phyloP scores from a whole-genome alignment of 768 basidiomycete genomes.

The Mycena polygramma region DNA sequence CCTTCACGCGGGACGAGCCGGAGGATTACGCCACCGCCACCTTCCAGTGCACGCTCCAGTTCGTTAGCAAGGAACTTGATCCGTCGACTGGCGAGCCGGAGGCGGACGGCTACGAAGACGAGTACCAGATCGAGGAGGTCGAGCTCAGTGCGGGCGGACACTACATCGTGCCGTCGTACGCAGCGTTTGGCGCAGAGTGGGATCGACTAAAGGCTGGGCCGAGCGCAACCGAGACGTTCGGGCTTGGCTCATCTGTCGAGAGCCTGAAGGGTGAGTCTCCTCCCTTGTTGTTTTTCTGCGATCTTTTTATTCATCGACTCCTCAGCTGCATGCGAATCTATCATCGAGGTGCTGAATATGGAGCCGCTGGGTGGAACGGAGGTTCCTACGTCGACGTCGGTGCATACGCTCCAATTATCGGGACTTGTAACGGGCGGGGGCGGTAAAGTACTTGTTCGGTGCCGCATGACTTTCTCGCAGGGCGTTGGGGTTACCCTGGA shows the following conservation, averaged over 20 bases:
- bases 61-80: constrained; percentile 97
- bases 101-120: constrained; percentile 99
- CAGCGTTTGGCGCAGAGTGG: constrained; percentile 95
- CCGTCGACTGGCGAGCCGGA: constrained; percentile 96
- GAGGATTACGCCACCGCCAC: constrained; percentile 84
- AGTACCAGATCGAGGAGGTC: constrained; percentile 97
- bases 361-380: constrained; percentile 95
- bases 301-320: constrained; percentile 35
- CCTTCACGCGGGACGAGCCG: constrained; percentile 88
- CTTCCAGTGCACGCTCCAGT: constrained; percentile 93
- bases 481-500: constrained; percentile 95
- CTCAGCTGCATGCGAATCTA: constrained; percentile 94
- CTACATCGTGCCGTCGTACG: constrained; percentile 96
- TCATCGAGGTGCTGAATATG: constrained; percentile 97
- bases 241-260: constrained; percentile 86
- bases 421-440: constrained; percentile 93
- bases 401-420: constrained; percentile 95
- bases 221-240: constrained; percentile 91
- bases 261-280: constrained; percentile 86
- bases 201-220: constrained; percentile 87
- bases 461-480: constrained; percentile 94
- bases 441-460: constrained; percentile 95
- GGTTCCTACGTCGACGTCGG: constrained; percentile 80
- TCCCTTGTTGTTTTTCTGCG: constrained; percentile 20
- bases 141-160: constrained; percentile 94